These are phyloP conservation scores for Raphidocelis subcapitata DNA, from an alignment of 139 green algal genomes.

Conservation along the genomic window DNA sequence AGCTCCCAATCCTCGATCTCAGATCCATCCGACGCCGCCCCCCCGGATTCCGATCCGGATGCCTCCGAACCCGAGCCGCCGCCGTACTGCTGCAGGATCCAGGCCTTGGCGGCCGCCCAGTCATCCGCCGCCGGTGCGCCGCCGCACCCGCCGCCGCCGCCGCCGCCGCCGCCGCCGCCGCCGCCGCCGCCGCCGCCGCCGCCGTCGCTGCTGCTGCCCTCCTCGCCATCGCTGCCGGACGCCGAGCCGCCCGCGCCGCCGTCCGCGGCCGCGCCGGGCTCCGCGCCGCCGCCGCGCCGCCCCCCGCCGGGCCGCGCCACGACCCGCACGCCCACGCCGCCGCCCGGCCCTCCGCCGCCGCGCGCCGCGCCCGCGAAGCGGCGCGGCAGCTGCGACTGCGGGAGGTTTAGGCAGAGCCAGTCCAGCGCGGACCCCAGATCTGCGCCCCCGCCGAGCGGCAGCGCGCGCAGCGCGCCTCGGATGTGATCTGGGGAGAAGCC, in stretches of 20 bases:
- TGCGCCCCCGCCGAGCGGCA: constrained; percentile 18
- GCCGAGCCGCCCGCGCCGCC: constrained; percentile 21
- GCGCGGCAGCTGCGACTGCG: constrained; percentile 55
- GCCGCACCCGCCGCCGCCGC: neutral
- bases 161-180: neutral
- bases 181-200: neutral
- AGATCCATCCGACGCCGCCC: neutral
- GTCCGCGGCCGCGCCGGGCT: neutral
- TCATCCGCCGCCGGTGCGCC: neutral
- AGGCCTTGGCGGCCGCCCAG: constrained; percentile 45
- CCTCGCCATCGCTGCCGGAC: neutral
- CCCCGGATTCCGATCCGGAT: constrained; percentile 7
- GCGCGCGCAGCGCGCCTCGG: constrained; percentile 27
- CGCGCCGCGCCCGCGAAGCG: constrained; percentile 38
- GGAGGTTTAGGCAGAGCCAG: constrained; percentile 82
- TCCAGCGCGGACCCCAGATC: constrained; percentile 54
- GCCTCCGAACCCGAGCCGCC: constrained; percentile 4
- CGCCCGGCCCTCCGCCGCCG: constrained; percentile 1
- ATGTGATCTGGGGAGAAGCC: constrained; percentile 37
- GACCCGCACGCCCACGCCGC: constrained; percentile 5
- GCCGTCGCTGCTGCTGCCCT: neutral
- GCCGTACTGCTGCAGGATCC: constrained; percentile 74
- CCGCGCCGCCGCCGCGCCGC: neutral
- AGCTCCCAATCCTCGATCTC: constrained; percentile 80
- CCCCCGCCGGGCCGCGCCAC: neutral